Conservation (phyloP, 192 early-diverging fungal genomes). For the Irineochytrium annulatum region DNA sequence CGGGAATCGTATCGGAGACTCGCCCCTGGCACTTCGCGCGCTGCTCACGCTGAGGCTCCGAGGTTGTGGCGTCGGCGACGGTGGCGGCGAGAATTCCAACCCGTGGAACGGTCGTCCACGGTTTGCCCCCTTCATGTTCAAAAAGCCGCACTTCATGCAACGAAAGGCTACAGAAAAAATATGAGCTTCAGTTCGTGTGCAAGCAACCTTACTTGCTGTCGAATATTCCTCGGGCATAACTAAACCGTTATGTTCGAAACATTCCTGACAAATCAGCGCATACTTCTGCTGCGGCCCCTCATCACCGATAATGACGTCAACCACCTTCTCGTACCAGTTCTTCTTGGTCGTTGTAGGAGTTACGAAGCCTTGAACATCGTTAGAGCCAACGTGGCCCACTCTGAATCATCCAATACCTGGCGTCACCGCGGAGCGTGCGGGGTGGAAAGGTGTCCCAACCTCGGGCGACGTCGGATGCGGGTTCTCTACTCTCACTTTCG, state of each 20-base stretch:
- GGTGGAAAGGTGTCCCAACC: no score
- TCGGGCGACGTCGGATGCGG: no score
- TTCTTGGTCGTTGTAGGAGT: background rate
- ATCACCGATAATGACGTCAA: constrained; percentile 90
- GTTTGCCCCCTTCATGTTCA: constrained; percentile 5
- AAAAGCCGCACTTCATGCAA: constrained; percentile 32
- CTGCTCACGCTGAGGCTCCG: no score
- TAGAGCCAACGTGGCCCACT: no score
- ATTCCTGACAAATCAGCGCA: constrained; percentile 87
- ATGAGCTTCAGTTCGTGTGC: background rate
- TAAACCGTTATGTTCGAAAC: constrained; percentile 91
- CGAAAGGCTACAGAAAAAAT: constrained; percentile 16
- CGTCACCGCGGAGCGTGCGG: no score
- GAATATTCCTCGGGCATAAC: constrained; percentile 72
- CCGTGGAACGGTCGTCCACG: background rate
- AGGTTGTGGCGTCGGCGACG: background rate
- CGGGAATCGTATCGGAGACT: no score
- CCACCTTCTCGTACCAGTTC: constrained; percentile 84
- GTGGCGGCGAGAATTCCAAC: background rate
- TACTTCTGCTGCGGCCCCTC: constrained; percentile 85
- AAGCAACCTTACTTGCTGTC: constrained; percentile 33
- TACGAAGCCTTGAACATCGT: no score
- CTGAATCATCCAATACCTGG: no score
- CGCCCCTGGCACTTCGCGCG: no score
- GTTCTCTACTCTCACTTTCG: no score